Evolutionary conservation across 176 grass and related monocot genomes (phyloP).

Genomic region (Triticum dicoccoides): DNA sequence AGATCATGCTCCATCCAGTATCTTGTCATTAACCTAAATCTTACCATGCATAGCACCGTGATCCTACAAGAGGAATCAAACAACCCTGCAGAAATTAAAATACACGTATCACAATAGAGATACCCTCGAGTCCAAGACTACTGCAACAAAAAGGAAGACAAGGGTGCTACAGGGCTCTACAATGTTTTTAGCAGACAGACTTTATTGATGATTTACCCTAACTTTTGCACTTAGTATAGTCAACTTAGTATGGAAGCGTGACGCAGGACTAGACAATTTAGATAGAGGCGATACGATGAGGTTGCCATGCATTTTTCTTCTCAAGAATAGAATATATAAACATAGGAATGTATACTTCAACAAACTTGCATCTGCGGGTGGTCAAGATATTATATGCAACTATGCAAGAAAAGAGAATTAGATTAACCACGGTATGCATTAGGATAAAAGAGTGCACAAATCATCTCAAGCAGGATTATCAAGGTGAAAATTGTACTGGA

Average conservation of each 20-base stretch:
- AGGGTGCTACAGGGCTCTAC: not conserved
- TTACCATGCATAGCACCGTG: slow-evolving; percentile 80
- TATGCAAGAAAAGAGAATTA: not conserved
- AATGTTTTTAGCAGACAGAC: not conserved
- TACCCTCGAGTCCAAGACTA: slow-evolving; percentile 39
- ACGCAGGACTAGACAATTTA: not conserved
- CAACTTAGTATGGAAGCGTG: not conserved
- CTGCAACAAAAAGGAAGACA: slow-evolving; percentile 10
- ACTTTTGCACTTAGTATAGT: not conserved
- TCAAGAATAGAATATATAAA: not conserved
- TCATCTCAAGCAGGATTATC: not conserved
- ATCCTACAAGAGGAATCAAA: slow-evolving; percentile 76
- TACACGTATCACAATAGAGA: slow-evolving; percentile 79
- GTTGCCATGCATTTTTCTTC: not conserved
- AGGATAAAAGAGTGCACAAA: not conserved
- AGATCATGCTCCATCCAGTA: slow-evolving; percentile 17
- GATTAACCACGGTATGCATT: not conserved
- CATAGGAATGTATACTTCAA: not conserved
- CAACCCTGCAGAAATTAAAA: slow-evolving; percentile 99
- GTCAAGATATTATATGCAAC: not conserved
- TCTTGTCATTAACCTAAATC: slow-evolving; percentile 50
- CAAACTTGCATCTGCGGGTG: not conserved
- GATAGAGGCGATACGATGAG: not conserved
- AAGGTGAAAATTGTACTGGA: not conserved
- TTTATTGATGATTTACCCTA: not conserved